phyloP scores from a whole-genome alignment of 345 rosid species.

The Erucastrum elatum region DNA sequence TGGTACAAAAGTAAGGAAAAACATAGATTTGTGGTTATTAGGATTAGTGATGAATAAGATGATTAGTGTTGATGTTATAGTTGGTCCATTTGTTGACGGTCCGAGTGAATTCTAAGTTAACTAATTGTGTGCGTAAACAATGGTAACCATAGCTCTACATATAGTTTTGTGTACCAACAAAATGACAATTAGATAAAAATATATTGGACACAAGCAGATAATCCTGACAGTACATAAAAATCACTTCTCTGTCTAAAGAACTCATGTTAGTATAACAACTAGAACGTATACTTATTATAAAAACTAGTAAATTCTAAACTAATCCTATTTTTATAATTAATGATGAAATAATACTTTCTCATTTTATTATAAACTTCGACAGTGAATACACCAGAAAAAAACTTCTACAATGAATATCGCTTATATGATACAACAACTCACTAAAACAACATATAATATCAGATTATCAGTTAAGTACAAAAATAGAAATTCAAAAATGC shows the following conservation, averaged over 20 bases:
- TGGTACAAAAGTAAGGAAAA: constrained; percentile 17
- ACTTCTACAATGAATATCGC: not conserved
- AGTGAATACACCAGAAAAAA: not conserved
- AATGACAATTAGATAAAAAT: not conserved
- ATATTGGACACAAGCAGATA: not conserved
- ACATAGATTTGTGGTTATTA: not conserved
- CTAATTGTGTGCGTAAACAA: constrained; percentile 17
- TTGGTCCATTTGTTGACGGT: constrained; percentile 27
- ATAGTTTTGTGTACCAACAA: constrained; percentile 1
- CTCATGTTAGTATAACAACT: not conserved
- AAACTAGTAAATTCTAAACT: not conserved
- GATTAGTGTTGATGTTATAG: constrained; percentile 18
- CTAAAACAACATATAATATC: not conserved
- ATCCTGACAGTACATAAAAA: not conserved
- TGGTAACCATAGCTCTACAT: constrained; percentile 10
- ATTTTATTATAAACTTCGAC: not conserved
- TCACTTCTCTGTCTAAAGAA: not conserved
- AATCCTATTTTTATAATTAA: not conserved
- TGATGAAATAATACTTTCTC: not conserved
- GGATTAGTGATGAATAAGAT: constrained; percentile 20
- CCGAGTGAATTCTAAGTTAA: constrained; percentile 42
- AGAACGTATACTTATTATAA: not conserved
- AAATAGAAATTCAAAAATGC: not conserved
- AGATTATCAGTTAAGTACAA: not conserved
- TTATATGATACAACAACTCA: not conserved